These are phyloP conservation scores for Cladosporium sp. DNA, from an alignment of 2,329 filamentous ascomycete genomes.

Conservation along the genomic window DNA sequence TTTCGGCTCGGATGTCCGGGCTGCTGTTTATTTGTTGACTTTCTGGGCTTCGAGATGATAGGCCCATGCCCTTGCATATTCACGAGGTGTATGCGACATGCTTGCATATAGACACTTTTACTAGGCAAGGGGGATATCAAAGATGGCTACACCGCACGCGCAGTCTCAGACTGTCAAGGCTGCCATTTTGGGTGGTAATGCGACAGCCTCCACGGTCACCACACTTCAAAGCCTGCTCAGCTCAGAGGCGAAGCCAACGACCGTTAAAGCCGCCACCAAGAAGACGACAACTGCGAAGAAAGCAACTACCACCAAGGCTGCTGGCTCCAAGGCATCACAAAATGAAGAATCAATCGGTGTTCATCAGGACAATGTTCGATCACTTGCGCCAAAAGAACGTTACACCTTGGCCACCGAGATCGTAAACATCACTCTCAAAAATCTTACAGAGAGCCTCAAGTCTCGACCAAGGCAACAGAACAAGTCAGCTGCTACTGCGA, in stretches of 20 bases:
- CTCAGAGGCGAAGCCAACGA: conserved; percentile 21
- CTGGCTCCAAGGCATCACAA: conserved; percentile 13
- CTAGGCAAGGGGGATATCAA: background rate
- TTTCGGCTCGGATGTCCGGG: conserved; percentile 16
- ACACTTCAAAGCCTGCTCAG: conserved; percentile 33
- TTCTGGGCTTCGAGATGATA: conserved; percentile 20
- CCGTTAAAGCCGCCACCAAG: background rate
- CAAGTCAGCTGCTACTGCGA: conserved; percentile 34
- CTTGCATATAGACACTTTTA: background rate
- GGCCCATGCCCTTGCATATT: conserved; percentile 10
- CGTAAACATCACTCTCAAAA: conserved; percentile 70
- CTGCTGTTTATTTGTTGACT: conserved; percentile 22
- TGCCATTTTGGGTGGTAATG: conserved; percentile 26
- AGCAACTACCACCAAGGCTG: conserved; percentile 9
- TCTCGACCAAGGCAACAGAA: conserved; percentile 27
- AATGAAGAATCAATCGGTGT: background rate
- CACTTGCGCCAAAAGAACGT: conserved; percentile 56
- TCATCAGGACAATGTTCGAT: conserved; percentile 8
- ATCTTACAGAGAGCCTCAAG: conserved; percentile 68
- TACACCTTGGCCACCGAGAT: conserved; percentile 71
- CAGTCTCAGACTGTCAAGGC: conserved; percentile 27
- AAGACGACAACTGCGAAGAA: conserved; percentile 9
- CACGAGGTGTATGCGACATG: conserved; percentile 10
- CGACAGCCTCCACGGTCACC: conserved; percentile 30
- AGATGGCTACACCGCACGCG: conserved; percentile 26